Evolutionary conservation across 129 eudicot species (phyloP), one percentile per base, ranked within the genome.

Genomic region (Cynara cardunculus): DNA sequence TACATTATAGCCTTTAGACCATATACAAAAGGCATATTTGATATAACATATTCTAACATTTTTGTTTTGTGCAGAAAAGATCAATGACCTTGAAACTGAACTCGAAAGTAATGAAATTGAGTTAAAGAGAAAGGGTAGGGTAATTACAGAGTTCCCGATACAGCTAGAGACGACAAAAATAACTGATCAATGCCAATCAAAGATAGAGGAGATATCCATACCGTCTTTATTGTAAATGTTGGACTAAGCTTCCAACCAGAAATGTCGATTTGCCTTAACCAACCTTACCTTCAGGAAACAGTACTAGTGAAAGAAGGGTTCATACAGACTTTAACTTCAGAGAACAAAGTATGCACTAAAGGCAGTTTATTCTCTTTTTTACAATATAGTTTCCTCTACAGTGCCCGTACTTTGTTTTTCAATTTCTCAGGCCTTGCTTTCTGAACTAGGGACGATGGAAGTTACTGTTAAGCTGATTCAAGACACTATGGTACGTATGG

Each of bases 141-240:
- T 69, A 26, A 87, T 91, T 81, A 53, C 67, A 70, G 86, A 85
- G 82, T 87, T 89, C 77, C 88, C 89, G 83, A 81, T 87, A 80
- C 89, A 85, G 69, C 76, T 89, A 81, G 89, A 87, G 79, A 85
- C 74, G 67, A 78, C 84, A 71, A 85, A 83, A 68, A 67, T 62
- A 72, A 77, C 76, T 14, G 75, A 71, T 73, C 76, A 78, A 25
- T 37, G 81, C 73, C 88, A 73, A 74, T 75, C 81, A 53, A 82
- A 69, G 74, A 74, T 79, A 31, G 82, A 89, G 72, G 87, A 87
- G 85, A 91, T 91, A 91, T 91, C 96, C 96, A 62, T 69, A 28
- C 18, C 70, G 30, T 75, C 14, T 28, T 68, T 21, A 3, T 70
- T 11, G 25, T 69, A 62, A 69, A 75, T 73, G 53, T 62, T 30